Base-by-base conservation (phyloP, 2,329 filamentous ascomycete species). In the Botrytis pseudocinerea region DNA sequence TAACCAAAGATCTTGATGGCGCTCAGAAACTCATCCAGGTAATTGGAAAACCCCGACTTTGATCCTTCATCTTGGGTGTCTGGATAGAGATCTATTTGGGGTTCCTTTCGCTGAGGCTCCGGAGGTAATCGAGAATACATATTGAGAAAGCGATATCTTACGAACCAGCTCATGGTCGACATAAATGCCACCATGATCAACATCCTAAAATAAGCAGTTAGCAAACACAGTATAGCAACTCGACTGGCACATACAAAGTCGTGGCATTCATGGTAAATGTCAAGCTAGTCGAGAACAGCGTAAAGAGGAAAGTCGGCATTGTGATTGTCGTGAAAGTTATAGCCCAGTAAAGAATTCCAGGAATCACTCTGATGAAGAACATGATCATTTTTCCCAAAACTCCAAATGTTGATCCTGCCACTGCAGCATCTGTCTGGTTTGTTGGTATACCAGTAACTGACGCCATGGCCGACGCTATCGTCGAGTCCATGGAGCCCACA, bases 1-100 rank as follows among this genome's bases (percentile, higher is more conserved):
- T 98, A 99, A 14, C 96, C 96, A 83, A 99, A 99, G 73, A 99
- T 96, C 83, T 98, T 99, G 85, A 99, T 99, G 44, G 97, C 96
- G 81, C 95, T 98, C 35, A 99, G 85, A 78, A 99, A 99, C 82
- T 99, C 97, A 82, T 99, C 96, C 40, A 99, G 87, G 78, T 99
- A 99, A 81, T 95, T 99, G n/a, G 94, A 91, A 62, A 99, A 85
- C 0, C 95, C 96, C 0, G 94, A 91, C 82, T 99, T 99, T 44
- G 90, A 91, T 75, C 95, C 94, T 68, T 92, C 92, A 77, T 97
- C 95, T 79, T 97, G 93, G 5, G 92, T 91, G 79, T 98, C 95
- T 6, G 96, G 95, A 80, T 98, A 98, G 20, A 99, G 86, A 79
- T 98, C 97, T 80, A 99, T 89, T 78, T 97, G 93, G 0, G 96